Evolutionary conservation across 2,329 filamentous ascomycete genomes (phyloP), one percentile per base, ranked within the genome.

Genomic region (Bimuria novae-zelandiae): DNA sequence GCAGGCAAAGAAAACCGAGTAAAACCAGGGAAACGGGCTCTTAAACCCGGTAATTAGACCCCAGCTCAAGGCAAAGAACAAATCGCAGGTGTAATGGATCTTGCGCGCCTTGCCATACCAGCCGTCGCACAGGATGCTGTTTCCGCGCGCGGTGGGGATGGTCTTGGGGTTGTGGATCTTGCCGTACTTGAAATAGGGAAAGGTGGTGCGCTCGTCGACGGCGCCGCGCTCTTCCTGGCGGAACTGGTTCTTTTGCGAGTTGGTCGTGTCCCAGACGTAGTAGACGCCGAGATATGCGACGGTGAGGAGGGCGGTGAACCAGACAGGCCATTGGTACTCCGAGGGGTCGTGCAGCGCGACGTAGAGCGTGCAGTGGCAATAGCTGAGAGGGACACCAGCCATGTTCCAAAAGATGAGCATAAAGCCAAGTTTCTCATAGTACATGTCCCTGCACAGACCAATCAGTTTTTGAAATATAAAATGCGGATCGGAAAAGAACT

Each of bases 361-460:
- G 77, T 89, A 96, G 65, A 96, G 85, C 43, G 89, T 93, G 82
- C 89, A 94, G 80, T 96, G 92, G 79, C 91, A 96, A 82, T 96
- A 96, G 49, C 87, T 92, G 47, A 96, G 82, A 12, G 92, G 92
- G 22, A 96, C 92, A 62, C 92, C 92, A 41, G 92, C 91, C 72
- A 96, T 80, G 76, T 96, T 96, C 92, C 92, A 96, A 84, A 96
- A 96, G 75, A 95, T 95, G 62, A 96, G 84, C 92, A 96, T 96
- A 80, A 96, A 96, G 47, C 92, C 92, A 85, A 90, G 92, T 78
- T 96, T 96, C 81, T 96, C 92, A 67, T 91, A 93, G 80, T 95
- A 96, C 88, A 96, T 96, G 68, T 96, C 92, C 88, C 83, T 85
- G 32, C 12, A 3, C 11, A 10, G 32, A 27, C 10, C 25, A 27